Base-by-base conservation (phyloP, 1,139 yeast genomes). In the Debaryomyces singareniensis region DNA sequence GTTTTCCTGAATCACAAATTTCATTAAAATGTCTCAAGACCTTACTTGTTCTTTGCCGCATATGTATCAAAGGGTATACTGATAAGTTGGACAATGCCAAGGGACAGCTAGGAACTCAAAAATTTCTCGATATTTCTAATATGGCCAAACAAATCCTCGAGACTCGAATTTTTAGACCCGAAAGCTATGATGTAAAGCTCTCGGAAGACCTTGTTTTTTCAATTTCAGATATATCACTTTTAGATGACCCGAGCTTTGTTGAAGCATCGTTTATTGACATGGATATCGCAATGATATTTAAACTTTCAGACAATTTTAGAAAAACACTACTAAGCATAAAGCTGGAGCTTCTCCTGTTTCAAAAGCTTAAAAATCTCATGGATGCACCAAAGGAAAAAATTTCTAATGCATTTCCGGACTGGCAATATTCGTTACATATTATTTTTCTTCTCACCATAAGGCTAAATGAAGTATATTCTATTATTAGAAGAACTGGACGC, bases 21-120 rank as follows among this genome's bases (percentile, higher is more conserved):
- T 57, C 64, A 3, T 25, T 49, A 12, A 63, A 60, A 27, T 57
- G 71, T 27, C 40, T 70, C 18, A 55, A 51, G 29, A 46, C 61
- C 13, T 49, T 73, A 24, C 64, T 59, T 26, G 32, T 46, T 1
- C 51, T 72, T 29, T 51, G 64, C 27, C 31, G 39, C 5, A 65
- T 60, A 31, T 65, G 79, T 10, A 47, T 64, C 9, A 58, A 58
- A 13, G 71, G 77, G 0, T 75, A 75, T 42, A 61, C 65, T 32
- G 68, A 62, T 35, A 61, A 68, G 31, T 44, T 73, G 30, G 61
- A 53, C 9, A 15, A 13, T 10, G 13, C 68, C 55, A 34, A 69
- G 76, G 1, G 51, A 57, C 29, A 25, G 46, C 25, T 77, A 67
- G 35, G 50, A 39, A 26, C 31, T 27, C 21, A 18, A 13, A 27